These are phyloP conservation scores for Ramaria sp. DNA, from an alignment of 768 basidiomycete genomes.

Conservation along the genomic window DNA sequence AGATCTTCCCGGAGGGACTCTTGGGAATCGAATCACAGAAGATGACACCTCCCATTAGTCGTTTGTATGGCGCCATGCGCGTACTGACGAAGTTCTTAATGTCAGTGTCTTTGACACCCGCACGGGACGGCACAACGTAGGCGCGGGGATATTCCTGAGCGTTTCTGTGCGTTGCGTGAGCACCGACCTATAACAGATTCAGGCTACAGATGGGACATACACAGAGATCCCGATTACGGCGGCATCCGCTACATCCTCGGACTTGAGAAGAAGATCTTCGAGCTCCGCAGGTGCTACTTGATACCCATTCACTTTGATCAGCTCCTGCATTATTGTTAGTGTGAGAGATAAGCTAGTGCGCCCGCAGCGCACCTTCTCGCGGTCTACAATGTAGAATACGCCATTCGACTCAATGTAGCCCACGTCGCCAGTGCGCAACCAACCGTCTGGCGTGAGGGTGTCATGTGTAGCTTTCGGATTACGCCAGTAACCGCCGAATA, in stretches of 20 bases:
- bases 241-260: constrained; percentile 66
- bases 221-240: constrained; percentile 73
- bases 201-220: constrained; percentile 16
- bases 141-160: constrained; percentile 30
- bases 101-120: background rate
- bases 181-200: background rate
- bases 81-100: constrained; percentile 10
- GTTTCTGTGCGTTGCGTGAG: background rate
- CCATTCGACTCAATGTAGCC: constrained; percentile 57
- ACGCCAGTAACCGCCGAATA: constrained; percentile 63
- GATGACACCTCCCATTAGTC: constrained; percentile 31
- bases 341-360: background rate
- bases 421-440: constrained; percentile 89
- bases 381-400: constrained; percentile 63
- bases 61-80: background rate
- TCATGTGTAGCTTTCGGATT: constrained; percentile 60
- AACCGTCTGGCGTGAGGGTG: constrained; percentile 60
- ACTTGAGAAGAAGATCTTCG: constrained; percentile 63
- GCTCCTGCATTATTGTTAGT: constrained; percentile 18
- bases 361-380: constrained; percentile 45
- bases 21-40: constrained; percentile 57
- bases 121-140: constrained; percentile 32
- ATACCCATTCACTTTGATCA: constrained; percentile 30
- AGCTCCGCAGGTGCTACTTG: constrained; percentile 81
- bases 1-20: constrained; percentile 81